Evolutionary conservation across 495 filamentous ascomycete genomes (phyloP), one percentile per base, ranked within the genome.

Genomic region (Cercophora newfieldiana): DNA sequence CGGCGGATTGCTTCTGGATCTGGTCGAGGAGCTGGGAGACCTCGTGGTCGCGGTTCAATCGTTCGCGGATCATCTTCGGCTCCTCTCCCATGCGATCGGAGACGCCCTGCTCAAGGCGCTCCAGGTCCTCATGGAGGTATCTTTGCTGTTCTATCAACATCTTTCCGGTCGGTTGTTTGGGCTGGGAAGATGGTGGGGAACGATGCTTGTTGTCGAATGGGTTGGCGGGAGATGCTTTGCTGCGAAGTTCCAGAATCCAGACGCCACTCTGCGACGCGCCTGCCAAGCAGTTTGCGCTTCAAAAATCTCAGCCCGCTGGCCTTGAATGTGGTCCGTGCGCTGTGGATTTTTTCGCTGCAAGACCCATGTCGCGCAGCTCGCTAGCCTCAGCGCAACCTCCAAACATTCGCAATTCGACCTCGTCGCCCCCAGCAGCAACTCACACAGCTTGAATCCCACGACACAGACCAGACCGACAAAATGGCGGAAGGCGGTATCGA

Each of bases 81-180:
- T 97, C 92, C 64, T 97, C 91, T 50, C 89, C 82, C 58, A 93
- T 86, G 65, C 94, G 90, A 74, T 98, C 95, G 24, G 91, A 90
- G 70, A 97, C 90, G 31, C 91, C 95, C 77, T 95, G 91, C 80
- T 98, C 95, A 56, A 98, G 82, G 66, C 96, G 85, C 83, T 99
- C 95, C 21, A 97, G 82, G 75, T 98, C 94, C 86, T 99, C 95
- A 66, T 96, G 94, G 66, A 97, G 83, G 72, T 90, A 93, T 70
- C 95, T 83, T 78, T 97, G 90, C 64, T 97, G 93, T 81, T 99
- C 95, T 60, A 97, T 79, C 65, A 96, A 77, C 92, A 96, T 95
- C 16, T 53, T 85, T 74, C 26, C 24, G 25, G n/a, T 24, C 7
- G 51, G 6, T 18, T n/a, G 8, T 16, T 12, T 25, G 26, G 18